Percentiles rank a stretch among this genome's conserved stretches.
phyloP scores from a whole-genome alignment of 192 early-diverging fungal genomes.

The Coemansia sp. region DNA sequence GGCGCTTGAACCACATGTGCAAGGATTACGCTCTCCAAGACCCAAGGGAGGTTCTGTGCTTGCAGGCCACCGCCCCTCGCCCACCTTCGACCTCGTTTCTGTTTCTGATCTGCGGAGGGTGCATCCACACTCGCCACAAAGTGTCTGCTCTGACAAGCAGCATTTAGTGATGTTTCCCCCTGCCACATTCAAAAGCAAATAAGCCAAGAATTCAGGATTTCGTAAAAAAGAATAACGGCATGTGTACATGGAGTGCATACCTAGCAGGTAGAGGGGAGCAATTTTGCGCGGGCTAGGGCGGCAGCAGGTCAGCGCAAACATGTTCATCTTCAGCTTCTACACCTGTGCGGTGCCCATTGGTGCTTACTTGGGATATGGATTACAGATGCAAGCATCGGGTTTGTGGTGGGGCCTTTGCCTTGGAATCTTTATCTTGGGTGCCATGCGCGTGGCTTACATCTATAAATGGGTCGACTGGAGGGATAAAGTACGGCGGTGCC shows the following conservation, averaged over 20 bases:
- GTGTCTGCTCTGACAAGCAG: not conserved
- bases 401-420: slow-evolving; percentile 48
- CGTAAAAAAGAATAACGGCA: not conserved
- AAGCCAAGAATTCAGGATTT: not conserved
- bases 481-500: slow-evolving; percentile 34
- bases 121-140: not conserved
- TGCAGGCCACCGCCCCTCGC: too few species aligned
- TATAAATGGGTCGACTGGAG: slow-evolving; percentile 23
- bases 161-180: not conserved
- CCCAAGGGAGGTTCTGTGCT: too few species aligned
- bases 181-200: not conserved
- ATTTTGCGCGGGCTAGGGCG: slow-evolving; percentile 56
- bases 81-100: too few species aligned
- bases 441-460: slow-evolving; percentile 25
- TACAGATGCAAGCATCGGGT: slow-evolving; percentile 36
- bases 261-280: slow-evolving; percentile 29
- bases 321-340: slow-evolving; percentile 56
- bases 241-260: not conserved
- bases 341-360: slow-evolving; percentile 56
- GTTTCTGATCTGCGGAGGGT: too few species aligned
- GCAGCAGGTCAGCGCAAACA: slow-evolving; percentile 54
- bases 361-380: slow-evolving; percentile 49
- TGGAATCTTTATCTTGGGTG: slow-evolving; percentile 28
- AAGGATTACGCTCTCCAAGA: too few species aligned
- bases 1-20: too few species aligned